Conservation (phyloP, 2,329 filamentous ascomycete species). For the Juglanconis sp. region DNA sequence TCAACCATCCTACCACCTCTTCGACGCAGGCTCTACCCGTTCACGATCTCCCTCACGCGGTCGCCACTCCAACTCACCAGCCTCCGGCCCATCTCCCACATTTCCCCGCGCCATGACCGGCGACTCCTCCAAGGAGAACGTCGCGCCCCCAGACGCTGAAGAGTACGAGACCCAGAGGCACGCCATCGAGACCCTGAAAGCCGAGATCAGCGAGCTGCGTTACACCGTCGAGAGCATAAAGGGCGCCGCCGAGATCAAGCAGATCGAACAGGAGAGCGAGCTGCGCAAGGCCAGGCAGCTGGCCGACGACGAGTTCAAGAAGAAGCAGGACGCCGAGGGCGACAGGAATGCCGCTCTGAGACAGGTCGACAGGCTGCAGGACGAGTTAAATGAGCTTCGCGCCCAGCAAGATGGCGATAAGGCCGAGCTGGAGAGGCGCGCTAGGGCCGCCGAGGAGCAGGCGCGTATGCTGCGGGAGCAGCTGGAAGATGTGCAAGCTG, state of each 20-base stretch:
- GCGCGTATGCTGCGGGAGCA: conserved; percentile 76
- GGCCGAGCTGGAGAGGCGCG: conserved; percentile 64
- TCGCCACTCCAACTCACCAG: conserved; percentile 1
- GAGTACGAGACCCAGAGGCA: conserved; percentile 56
- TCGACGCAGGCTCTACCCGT: conserved; percentile 28
- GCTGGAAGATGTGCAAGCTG: conserved; percentile 64
- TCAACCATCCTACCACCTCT: conserved; percentile 36
- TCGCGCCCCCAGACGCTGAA: conserved; percentile 56
- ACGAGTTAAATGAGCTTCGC: conserved; percentile 51
- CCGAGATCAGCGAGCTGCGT: conserved; percentile 80
- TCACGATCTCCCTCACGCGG: conserved; percentile 8
- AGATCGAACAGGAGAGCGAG: conserved; percentile 78
- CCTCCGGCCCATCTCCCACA: conserved; percentile 13
- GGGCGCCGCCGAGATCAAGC: conserved; percentile 79
- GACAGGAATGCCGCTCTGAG: conserved; percentile 48
- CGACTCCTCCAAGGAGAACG: conserved; percentile 59
- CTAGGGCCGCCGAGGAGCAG: conserved; percentile 70
- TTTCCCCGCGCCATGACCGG: conserved; percentile 43
- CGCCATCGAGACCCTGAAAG: conserved; percentile 74
- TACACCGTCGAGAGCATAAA: conserved; percentile 86
- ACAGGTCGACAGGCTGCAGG: conserved; percentile 47
- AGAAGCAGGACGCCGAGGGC: conserved; percentile 56
- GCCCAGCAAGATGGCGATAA: conserved; percentile 53
- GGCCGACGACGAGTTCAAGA: conserved; percentile 81
- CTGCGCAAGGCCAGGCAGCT: conserved; percentile 74